Conservation (phyloP, 1,139 yeast genomes). For the Lodderomyces pseudojiufengensis region DNA sequence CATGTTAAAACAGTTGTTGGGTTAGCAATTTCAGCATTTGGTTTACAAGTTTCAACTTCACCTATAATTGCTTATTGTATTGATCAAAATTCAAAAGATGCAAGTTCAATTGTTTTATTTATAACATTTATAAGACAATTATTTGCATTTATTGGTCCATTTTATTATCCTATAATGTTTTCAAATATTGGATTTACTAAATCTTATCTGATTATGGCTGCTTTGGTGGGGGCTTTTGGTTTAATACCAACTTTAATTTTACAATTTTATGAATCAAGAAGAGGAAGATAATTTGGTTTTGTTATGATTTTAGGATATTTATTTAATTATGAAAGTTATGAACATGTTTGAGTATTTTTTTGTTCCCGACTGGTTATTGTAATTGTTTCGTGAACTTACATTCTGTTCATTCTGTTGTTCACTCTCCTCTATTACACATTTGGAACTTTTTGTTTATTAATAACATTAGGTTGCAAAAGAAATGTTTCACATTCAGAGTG, state of each 20-base stretch:
- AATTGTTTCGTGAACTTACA: too few relatives aligned
- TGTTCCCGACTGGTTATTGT: too few relatives aligned
- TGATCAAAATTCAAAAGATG: constrained; percentile 12
- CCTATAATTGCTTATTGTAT: constrained; percentile 17
- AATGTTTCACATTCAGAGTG: too few relatives aligned
- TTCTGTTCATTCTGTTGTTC: too few relatives aligned
- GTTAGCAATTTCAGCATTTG: constrained; percentile 16
- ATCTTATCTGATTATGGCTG: constrained; percentile 18
- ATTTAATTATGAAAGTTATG: too few relatives aligned
- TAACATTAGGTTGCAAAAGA: too few relatives aligned
- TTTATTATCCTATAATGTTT: constrained; percentile 19
- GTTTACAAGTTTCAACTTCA: constrained; percentile 18
- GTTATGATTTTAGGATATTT: too few relatives aligned
- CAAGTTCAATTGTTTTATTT: constrained; percentile 15
- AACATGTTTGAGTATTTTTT: too few relatives aligned
- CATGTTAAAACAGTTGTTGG: constrained; percentile 17
- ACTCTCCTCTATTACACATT: too few relatives aligned
- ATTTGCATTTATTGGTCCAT: constrained; percentile 19
- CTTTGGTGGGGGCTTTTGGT: constrained; percentile 11
- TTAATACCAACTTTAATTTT: constrained; percentile 5
- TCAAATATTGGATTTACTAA: constrained; percentile 14
- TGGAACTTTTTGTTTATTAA: too few relatives aligned
- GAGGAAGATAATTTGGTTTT: constrained; percentile 2
- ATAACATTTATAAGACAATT: constrained; percentile 17
- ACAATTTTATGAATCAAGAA: constrained; percentile 1